Percentiles rank a stretch among this genome's conserved stretches.
Conservation (phyloP, 1,284 basidiomycete species). For the Hypsizygus ulmarius region DNA sequence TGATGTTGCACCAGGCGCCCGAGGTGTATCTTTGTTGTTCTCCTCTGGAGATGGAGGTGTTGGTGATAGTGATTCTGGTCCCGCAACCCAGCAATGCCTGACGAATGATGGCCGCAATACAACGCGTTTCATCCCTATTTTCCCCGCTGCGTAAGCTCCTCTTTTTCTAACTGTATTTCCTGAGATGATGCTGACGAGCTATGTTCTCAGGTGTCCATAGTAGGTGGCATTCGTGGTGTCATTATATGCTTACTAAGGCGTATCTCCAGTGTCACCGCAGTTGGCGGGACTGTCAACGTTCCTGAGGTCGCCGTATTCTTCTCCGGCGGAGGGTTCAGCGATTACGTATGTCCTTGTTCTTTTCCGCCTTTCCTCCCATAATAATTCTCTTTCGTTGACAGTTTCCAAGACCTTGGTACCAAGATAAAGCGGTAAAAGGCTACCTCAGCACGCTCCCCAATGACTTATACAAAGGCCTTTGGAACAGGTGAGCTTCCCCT, state of each 20-base stretch:
- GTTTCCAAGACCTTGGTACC: slow-evolving; percentile 42
- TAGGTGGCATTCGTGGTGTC: slow-evolving; percentile 10
- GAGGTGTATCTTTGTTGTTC: slow-evolving; percentile 62
- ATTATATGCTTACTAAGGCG: slow-evolving; percentile 23
- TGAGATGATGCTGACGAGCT: slow-evolving; percentile 56
- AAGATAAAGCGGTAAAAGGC: slow-evolving; percentile 36
- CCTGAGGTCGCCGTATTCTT: slow-evolving; percentile 52
- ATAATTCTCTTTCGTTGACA: slow-evolving; percentile 1
- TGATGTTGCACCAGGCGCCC: slow-evolving; percentile 38
- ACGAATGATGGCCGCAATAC: slow-evolving; percentile 56
- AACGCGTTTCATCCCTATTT: slow-evolving; percentile 55
- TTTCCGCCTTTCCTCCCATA: not conserved
- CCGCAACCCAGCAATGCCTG: slow-evolving; percentile 49
- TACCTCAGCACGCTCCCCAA: slow-evolving; percentile 36
- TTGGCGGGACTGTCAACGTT: slow-evolving; percentile 41
- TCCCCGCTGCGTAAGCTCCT: slow-evolving; percentile 43
- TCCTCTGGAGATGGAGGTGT: slow-evolving; percentile 71
- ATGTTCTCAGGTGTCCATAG: slow-evolving; percentile 42
- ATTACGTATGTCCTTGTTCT: slow-evolving; percentile 36
- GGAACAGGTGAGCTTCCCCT: slow-evolving; percentile 38
- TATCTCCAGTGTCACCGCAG: slow-evolving; percentile 45
- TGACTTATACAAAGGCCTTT: slow-evolving; percentile 49
- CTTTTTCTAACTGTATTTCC: no score
- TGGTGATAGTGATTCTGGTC: slow-evolving; percentile 52
- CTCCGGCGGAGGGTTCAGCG: slow-evolving; percentile 57